Evolutionary conservation across 2,329 filamentous ascomycete species (phyloP).

Genomic region (Lachnellula hyalina): DNA sequence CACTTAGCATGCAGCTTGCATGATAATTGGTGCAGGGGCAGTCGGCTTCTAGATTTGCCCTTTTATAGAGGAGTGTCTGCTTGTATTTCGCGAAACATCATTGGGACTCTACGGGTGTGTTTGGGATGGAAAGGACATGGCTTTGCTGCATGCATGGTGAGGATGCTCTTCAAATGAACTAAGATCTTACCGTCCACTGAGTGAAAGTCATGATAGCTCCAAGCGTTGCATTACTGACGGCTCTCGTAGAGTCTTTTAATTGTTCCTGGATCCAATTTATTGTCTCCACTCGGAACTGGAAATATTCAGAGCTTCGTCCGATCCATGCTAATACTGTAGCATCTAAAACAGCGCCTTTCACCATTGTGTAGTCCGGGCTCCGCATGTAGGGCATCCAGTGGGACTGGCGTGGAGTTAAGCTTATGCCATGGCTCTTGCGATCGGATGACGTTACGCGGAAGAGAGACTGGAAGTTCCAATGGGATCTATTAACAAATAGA

Average conservation of each 20-base stretch:
- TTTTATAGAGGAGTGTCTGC: neutral
- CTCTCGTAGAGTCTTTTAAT: conserved; percentile 6
- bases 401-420: conserved; percentile 12
- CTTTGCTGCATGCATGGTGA: neutral
- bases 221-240: conserved; percentile 8
- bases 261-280: conserved; percentile 14
- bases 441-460: conserved; percentile 10
- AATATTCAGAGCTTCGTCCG: conserved; percentile 11
- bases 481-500: conserved; percentile 7
- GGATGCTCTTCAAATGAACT: neutral
- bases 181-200: conserved; percentile 15
- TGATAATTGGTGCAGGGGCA: neutral
- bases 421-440: conserved; percentile 5
- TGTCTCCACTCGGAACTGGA: conserved; percentile 13
- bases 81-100: neutral
- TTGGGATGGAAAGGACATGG: neutral
- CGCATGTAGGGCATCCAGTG: conserved; percentile 14
- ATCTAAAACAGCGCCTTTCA: conserved; percentile 12
- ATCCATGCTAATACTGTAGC: conserved; percentile 11
- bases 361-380: conserved; percentile 7
- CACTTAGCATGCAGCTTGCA: neutral
- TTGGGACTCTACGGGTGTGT: neutral
- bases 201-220: conserved; percentile 17
- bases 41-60: too few relatives aligned
- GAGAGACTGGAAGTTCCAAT: conserved; percentile 7